Evolutionary conservation across 352 stramenopile species (phyloP).

Genomic region (Ophiocytium majus): DNA sequence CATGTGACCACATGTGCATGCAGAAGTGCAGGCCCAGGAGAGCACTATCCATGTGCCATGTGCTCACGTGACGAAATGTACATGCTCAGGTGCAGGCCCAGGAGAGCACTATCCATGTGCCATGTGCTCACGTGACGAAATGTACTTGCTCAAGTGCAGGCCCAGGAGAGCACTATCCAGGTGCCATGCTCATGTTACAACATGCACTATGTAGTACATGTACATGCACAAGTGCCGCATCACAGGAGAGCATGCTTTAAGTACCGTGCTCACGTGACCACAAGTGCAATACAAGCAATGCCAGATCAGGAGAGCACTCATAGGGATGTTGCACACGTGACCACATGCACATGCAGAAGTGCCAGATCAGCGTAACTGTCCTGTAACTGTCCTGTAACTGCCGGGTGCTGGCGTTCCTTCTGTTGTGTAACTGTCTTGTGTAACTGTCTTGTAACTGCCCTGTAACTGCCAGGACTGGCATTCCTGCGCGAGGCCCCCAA

Average conservation of each 20-base stretch:
- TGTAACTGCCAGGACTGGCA: conserved; percentile 68
- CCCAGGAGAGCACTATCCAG: conserved; percentile 63
- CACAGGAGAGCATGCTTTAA: no score
- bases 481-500: conserved; percentile 90
- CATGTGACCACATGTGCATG: not conserved
- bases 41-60: not conserved
- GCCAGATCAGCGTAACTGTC: no score
- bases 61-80: no score
- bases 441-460: no score
- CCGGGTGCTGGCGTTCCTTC: conserved; percentile 79
- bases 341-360: no score
- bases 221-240: not conserved
- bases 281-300: not conserved
- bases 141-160: conserved; percentile 56
- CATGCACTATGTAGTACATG: not conserved
- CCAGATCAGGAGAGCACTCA: not conserved
- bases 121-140: not conserved
- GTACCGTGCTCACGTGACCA: not conserved
- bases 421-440: conserved; percentile 92
- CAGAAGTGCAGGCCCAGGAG: not conserved
- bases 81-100: no score
- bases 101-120: conserved; percentile 51
- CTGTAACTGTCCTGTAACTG: no score
- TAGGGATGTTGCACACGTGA: not conserved
- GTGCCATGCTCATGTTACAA: not conserved